These are phyloP conservation scores for Acephala macrosclerotiorum DNA, from an alignment of 2,329 filamentous ascomycete genomes.

Conservation along the genomic window DNA sequence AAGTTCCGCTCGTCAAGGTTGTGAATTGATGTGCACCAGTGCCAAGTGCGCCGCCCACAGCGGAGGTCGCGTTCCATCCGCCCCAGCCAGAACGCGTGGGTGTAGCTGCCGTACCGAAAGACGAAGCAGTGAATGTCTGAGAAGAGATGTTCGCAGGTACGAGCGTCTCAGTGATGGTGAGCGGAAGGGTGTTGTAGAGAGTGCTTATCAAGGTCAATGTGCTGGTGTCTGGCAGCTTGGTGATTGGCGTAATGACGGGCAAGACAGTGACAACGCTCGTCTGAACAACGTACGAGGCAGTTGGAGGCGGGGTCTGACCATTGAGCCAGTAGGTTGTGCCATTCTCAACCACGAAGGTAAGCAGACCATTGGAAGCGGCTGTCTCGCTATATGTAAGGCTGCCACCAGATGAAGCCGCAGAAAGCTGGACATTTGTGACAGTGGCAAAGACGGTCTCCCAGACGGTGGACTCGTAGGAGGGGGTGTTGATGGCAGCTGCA, in stretches of 20 bases:
- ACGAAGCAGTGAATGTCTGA: background rate
- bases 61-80: conserved; percentile 37
- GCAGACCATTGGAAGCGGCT: background rate
- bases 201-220: conserved; percentile 28
- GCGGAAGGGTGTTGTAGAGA: conserved; percentile 13
- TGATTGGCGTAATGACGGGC: conserved; percentile 24
- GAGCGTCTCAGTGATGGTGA: conserved; percentile 31
- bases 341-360: conserved; percentile 30
- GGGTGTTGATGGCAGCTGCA: background rate
- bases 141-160: conserved; percentile 6
- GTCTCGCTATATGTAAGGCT: conserved; percentile 8
- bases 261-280: conserved; percentile 36
- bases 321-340: conserved; percentile 30
- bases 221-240: background rate
- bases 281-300: conserved; percentile 28
- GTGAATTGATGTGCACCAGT: conserved; percentile 12
- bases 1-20: background rate
- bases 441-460: conserved; percentile 15
- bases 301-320: conserved; percentile 32
- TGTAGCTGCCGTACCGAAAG: background rate
- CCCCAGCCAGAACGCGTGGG: conserved; percentile 2
- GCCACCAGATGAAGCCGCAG: conserved; percentile 12
- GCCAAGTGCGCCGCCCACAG: background rate
- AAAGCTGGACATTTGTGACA: conserved; percentile 12
- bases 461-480: conserved; percentile 12